A percentile compares a stretch with the other conserved stretches of the same genome.
phyloP scores from a whole-genome alignment of 2,329 filamentous ascomycete species.

The Aspergillus tamarii region DNA sequence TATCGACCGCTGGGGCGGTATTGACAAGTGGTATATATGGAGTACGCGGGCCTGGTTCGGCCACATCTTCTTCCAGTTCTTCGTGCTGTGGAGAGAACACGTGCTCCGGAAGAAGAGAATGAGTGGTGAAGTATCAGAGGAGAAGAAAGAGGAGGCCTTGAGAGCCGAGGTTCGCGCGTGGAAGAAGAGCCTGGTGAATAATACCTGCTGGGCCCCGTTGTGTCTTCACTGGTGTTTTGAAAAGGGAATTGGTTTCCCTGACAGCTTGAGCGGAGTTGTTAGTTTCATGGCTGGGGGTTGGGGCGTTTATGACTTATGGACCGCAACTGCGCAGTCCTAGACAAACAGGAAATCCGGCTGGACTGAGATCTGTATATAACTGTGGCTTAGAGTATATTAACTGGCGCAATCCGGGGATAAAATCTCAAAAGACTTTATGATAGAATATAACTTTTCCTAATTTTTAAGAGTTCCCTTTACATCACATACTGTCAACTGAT shows the following conservation, averaged over 20 bases:
- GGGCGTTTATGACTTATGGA: constrained; percentile 51
- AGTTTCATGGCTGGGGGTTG: constrained; percentile 56
- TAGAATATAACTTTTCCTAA: not conserved
- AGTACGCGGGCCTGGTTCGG: constrained; percentile 79
- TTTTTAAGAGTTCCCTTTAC: not conserved
- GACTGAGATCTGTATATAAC: constrained; percentile 5
- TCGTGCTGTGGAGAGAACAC: constrained; percentile 60
- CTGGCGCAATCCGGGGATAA: not conserved
- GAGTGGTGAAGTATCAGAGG: constrained; percentile 29
- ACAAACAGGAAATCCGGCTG: not conserved
- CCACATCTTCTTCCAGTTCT: constrained; percentile 76
- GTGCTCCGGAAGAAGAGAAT: constrained; percentile 35
- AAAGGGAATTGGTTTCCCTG: constrained; percentile 62
- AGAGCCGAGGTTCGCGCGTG: constrained; percentile 56
- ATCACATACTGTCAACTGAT: not conserved
- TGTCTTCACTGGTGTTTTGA: constrained; percentile 82
- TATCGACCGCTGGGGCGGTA: constrained; percentile 51
- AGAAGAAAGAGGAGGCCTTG: constrained; percentile 35
- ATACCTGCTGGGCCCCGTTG: constrained; percentile 77
- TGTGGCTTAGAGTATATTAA: not conserved
- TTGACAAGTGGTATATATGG: constrained; percentile 68
- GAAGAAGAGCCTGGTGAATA: constrained; percentile 66
- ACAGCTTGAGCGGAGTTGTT: constrained; percentile 61
- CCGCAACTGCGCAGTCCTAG: constrained; percentile 35
- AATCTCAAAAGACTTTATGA: not conserved